Base-by-base conservation (phyloP, 768 basidiomycete genomes). In the Rhizopogon sp. region DNA sequence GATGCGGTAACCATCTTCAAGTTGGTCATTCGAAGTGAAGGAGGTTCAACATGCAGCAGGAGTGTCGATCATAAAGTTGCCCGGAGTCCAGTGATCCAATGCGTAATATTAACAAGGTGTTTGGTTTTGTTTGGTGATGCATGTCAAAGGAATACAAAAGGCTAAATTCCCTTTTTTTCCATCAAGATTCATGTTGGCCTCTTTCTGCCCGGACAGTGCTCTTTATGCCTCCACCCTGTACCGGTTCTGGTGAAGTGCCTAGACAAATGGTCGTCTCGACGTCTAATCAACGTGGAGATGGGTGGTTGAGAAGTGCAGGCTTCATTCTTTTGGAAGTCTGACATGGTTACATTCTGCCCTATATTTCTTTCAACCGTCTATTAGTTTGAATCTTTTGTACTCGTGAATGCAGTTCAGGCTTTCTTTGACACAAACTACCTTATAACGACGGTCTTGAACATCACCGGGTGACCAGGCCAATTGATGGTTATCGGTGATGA, bases 191-290 rank as follows among this genome's bases (percentile, higher is more conserved):
- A 61, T 60, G 25, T 37, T 37, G 85, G 85, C 85, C 75, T 75
- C 61, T 81, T 86, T 88, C 85, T 87, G 85, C 85, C 85, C 85
- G 85, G 78, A 79, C 83, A 86, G 85, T 75, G 70, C 71, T 62
- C 66, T 66, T 51, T 42, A 72, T 70, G 70, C 73, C 70, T 75
- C 80, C 69, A 84, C 81, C 74, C 83, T 86, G 83, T 70, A 70
- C 80, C 84, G 85, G 85, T 88, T 88, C 86, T 88, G 85, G 83
- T 86, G 83, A 84, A 76, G 75, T 39, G 86, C 85, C 85, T 69
- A 87, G 56, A 88, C 53, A 50, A 57, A 84, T 50, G 74, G 45
- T 77, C 66, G 72, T 59, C 70, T 70, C 62, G 60, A 70, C 72
- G 81, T 70, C 77, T 75, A 78, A 83, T 81, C 77, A 80, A 70